Percentiles rank a stretch among this genome's conserved stretches.
These are phyloP conservation scores for Xylaria flabelliformis DNA, from an alignment of 495 filamentous ascomycete genomes.

Conservation along the genomic window DNA sequence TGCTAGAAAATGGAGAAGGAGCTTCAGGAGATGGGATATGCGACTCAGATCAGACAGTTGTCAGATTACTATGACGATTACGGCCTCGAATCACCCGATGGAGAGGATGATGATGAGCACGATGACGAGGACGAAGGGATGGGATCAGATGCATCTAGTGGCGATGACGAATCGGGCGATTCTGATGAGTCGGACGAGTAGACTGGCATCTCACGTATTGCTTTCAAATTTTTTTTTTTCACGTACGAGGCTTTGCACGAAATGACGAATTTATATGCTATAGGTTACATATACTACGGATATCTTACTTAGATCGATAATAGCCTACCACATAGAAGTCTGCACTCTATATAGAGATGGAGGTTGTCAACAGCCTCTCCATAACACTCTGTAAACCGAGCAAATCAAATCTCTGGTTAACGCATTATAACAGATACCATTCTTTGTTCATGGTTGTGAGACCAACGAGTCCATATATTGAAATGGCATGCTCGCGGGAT, in stretches of 20 bases:
- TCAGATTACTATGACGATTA: slow-evolving; percentile 91
- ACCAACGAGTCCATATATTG: not conserved
- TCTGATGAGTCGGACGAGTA: slow-evolving; percentile 11
- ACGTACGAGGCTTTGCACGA: not conserved
- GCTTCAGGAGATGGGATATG: slow-evolving; percentile 78
- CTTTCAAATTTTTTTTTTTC: not conserved
- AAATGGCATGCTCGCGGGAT: not conserved
- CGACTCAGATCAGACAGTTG: slow-evolving; percentile 73
- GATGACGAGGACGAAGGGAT: slow-evolving; percentile 56
- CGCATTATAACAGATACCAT: not conserved
- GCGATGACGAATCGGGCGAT: slow-evolving; percentile 29
- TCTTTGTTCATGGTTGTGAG: not conserved
- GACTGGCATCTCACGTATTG: not conserved
- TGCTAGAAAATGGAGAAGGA: slow-evolving; percentile 70
- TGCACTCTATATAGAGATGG: not conserved
- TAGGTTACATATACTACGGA: not conserved
- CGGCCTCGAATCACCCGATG: slow-evolving; percentile 74
- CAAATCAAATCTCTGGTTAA: not conserved
- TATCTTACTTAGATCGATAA: not conserved
- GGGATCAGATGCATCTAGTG: slow-evolving; percentile 39
- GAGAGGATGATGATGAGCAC: slow-evolving; percentile 67
- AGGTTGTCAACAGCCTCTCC: not conserved
- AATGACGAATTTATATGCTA: not conserved
- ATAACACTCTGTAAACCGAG: not conserved
- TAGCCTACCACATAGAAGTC: not conserved